A percentile compares a stretch with the other conserved stretches of the same genome.
These are phyloP conservation scores for Fraxinus excelsior DNA, from an alignment of 257 asterid species.

Conservation along the genomic window DNA sequence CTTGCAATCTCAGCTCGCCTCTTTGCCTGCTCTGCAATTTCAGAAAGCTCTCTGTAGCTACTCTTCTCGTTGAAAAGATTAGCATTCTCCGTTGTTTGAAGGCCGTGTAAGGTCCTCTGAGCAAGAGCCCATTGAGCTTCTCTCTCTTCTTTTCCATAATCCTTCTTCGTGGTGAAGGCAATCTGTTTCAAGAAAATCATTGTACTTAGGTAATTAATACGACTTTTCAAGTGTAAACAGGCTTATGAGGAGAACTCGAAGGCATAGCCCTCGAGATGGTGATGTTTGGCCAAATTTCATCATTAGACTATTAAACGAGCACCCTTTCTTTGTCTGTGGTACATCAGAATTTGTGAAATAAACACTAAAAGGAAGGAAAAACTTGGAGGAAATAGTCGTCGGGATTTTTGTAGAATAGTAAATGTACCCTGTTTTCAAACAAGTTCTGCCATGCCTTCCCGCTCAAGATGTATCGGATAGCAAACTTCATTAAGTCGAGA, in stretches of 20 bases:
- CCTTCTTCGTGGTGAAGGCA: slow-evolving; percentile 91
- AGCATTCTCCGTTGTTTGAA: slow-evolving; percentile 63
- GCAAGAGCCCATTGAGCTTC: slow-evolving; percentile 99
- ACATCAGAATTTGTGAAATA: background rate
- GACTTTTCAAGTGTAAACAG: background rate
- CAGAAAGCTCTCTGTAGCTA: slow-evolving; percentile 88
- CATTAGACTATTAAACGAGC: background rate
- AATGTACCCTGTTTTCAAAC: slow-evolving; percentile 63
- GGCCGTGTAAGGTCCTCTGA: slow-evolving; percentile 95
- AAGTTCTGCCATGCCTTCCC: slow-evolving; percentile 93
- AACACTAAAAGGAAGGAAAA: background rate
- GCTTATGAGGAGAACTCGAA: background rate
- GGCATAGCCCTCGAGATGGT: background rate
- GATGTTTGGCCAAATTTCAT: background rate
- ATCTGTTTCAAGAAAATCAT: slow-evolving; percentile 43
- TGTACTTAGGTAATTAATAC: background rate
- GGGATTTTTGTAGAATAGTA: background rate
- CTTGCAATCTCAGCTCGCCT: slow-evolving; percentile 97
- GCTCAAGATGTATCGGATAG: slow-evolving; percentile 75
- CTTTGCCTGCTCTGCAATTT: slow-evolving; percentile 97
- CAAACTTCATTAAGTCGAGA: slow-evolving; percentile 80
- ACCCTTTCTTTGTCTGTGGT: background rate
- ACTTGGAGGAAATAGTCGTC: background rate
- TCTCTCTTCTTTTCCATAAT: slow-evolving; percentile 88
- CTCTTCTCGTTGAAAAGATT: slow-evolving; percentile 77